phyloP scores from a whole-genome alignment of 2,329 filamentous ascomycete species.

The Sclerotiophoma versabilis region DNA sequence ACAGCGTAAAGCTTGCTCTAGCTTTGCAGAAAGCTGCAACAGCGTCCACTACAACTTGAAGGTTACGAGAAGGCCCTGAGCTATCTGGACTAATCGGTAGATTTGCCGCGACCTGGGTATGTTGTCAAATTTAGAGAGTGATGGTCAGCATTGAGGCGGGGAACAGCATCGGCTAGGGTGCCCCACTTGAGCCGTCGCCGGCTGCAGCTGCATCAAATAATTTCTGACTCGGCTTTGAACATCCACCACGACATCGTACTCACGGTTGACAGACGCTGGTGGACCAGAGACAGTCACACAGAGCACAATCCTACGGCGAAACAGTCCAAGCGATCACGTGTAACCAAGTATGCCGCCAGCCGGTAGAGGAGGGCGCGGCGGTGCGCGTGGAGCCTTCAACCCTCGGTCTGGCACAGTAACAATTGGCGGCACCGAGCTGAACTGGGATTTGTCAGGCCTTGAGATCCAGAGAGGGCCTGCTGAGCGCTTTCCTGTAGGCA shows the following conservation, averaged over 20 bases:
- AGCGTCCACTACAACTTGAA: background rate
- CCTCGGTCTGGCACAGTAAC: slow-evolving; percentile 45
- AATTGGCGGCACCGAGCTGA: slow-evolving; percentile 53
- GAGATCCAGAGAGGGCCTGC: slow-evolving; percentile 50
- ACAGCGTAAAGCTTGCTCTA: background rate
- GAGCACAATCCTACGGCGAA: background rate
- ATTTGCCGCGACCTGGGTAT: background rate
- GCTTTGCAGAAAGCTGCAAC: background rate
- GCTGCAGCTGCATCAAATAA: slow-evolving; percentile 19
- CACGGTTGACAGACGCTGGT: background rate
- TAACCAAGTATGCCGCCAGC: slow-evolving; percentile 29
- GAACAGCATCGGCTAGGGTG: slow-evolving; percentile 18
- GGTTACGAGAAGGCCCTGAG: background rate
- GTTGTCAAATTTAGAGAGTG: background rate
- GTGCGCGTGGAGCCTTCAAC: slow-evolving; percentile 39
- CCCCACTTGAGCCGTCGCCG: slow-evolving; percentile 29
- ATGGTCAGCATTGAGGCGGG: slow-evolving; percentile 17
- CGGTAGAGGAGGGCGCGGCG: slow-evolving; percentile 45
- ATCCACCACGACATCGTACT: slow-evolving; percentile 2
- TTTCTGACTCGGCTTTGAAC: slow-evolving; percentile 15
- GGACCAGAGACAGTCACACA: background rate
- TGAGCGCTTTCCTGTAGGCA: slow-evolving; percentile 52
- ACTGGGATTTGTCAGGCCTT: slow-evolving; percentile 51
- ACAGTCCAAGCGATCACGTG: background rate
- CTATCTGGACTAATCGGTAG: background rate